These are phyloP conservation scores for Collybia nuda DNA, from an alignment of 768 basidiomycete genomes.

Conservation along the genomic window DNA sequence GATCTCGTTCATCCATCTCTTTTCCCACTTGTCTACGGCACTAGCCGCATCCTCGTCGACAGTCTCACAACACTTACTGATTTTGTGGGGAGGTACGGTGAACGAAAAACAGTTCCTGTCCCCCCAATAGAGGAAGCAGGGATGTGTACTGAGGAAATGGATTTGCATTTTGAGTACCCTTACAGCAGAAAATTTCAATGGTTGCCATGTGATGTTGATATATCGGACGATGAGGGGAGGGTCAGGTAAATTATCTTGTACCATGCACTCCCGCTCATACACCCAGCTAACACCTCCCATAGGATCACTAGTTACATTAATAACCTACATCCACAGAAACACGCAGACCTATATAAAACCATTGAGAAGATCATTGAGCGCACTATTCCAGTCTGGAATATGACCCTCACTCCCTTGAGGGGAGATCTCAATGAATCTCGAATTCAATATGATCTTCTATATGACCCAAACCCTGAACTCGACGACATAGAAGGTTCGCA, in stretches of 20 bases:
- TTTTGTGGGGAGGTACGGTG: constrained; percentile 14
- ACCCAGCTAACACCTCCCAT: background rate
- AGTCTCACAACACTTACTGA: constrained; percentile 11
- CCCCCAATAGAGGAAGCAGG: constrained; percentile 4
- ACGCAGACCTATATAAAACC: constrained; percentile 19
- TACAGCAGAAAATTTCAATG: constrained; percentile 14
- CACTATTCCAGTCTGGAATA: too few species aligned
- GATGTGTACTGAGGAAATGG: background rate
- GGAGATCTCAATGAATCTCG: too few species aligned
- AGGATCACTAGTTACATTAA: constrained; percentile 39
- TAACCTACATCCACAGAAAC: constrained; percentile 31
- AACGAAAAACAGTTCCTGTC: constrained; percentile 9
- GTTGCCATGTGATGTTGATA: constrained; percentile 28
- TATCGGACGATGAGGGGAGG: constrained; percentile 11
- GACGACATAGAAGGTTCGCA: constrained; percentile 9
- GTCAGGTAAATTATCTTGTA: too few species aligned
- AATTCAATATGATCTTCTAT: too few species aligned
- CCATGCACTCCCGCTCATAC: too few species aligned
- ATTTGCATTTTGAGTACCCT: background rate
- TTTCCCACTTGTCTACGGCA: constrained; percentile 31
- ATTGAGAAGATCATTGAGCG: constrained; percentile 23
- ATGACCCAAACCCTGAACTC: too few species aligned
- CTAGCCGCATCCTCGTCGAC: constrained; percentile 14
- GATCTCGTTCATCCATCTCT: constrained; percentile 44
- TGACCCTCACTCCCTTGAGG: too few species aligned